A percentile compares a stretch with the other conserved stretches of the same genome.
Evolutionary conservation across 306 rosid species (phyloP).

Genomic region (Begonia fuchsioides): DNA sequence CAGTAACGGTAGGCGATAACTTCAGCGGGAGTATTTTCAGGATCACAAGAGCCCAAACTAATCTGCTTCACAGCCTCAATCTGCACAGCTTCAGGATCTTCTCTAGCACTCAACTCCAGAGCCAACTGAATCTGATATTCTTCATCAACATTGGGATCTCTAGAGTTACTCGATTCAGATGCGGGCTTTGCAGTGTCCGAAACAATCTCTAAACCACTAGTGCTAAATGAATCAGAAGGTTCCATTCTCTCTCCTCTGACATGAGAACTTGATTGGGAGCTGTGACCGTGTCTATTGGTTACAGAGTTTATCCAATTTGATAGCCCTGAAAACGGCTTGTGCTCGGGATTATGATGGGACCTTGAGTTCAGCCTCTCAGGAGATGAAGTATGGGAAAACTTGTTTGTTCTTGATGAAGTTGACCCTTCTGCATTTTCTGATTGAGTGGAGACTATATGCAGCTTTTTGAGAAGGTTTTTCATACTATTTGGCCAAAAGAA

Average conservation of each 20-base stretch:
- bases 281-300: conserved; percentile 35
- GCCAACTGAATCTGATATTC: conserved; percentile 88
- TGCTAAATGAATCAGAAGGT: conserved; percentile 33
- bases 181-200: conserved; percentile 38
- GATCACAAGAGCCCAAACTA: conserved; percentile 82
- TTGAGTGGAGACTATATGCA: conserved; percentile 55
- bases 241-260: conserved; percentile 39
- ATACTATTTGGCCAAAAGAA: conserved; percentile 30
- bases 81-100: conserved; percentile 98
- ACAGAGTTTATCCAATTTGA: conserved; percentile 71
- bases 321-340: conserved; percentile 49
- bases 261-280: conserved; percentile 17
- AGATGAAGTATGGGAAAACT: conserved; percentile 33
- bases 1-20: conserved; percentile 84
- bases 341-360: conserved; percentile 30
- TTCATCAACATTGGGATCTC: conserved; percentile 80
- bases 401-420: conserved; percentile 45
- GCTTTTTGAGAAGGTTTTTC: conserved; percentile 92
- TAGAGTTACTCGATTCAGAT: conserved; percentile 50
- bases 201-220: conserved; percentile 42
- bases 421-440: conserved; percentile 52
- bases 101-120: conserved; percentile 85
- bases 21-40: conserved; percentile 77
- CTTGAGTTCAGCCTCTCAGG: conserved; percentile 32
- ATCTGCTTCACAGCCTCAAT: conserved; percentile 97